Percentiles rank a stretch among this genome's conserved stretches.
phyloP scores from a whole-genome alignment of 192 early-diverging fungal genomes.

The Thoreauomyces humboldtii region DNA sequence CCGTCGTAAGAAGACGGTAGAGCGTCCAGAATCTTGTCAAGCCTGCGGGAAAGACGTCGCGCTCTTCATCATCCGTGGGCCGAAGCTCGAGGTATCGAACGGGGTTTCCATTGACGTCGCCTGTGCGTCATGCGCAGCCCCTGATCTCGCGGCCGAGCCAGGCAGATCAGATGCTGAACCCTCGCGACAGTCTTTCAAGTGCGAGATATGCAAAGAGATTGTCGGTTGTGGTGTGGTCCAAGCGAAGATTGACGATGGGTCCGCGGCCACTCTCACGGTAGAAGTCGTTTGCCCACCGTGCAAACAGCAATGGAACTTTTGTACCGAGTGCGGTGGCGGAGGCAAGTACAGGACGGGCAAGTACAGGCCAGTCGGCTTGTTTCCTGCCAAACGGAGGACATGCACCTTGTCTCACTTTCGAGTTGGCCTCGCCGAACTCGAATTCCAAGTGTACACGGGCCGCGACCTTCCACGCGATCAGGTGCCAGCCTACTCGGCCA shows the following conservation, averaged over 20 bases:
- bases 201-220: slow-evolving; percentile 29
- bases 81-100: not conserved
- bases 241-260: not conserved
- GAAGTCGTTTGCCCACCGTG: slow-evolving; percentile 40
- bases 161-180: slow-evolving; percentile 7
- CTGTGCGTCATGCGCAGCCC: not conserved
- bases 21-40: not conserved
- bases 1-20: slow-evolving; percentile 18
- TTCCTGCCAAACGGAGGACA: slow-evolving; percentile 32
- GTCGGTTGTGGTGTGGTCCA: slow-evolving; percentile 3
- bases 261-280: slow-evolving; percentile 5
- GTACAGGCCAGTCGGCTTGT: slow-evolving; percentile 41
- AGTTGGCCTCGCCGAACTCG: slow-evolving; percentile 29
- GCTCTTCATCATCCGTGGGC: slow-evolving; percentile 19
- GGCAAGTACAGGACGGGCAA: slow-evolving; percentile 47
- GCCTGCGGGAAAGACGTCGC: slow-evolving; percentile 5
- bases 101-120: not conserved
- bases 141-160: slow-evolving; percentile 1
- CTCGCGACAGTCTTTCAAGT: too few relatives aligned
- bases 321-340: slow-evolving; percentile 38
- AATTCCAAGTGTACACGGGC: slow-evolving; percentile 11
- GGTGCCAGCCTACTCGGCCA: not conserved
- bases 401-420: slow-evolving; percentile 38
- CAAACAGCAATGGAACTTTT: slow-evolving; percentile 32
- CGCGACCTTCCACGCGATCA: slow-evolving; percentile 5